phyloP scores from a whole-genome alignment of 2,329 filamentous ascomycete genomes.

The Didymella exigua region DNA sequence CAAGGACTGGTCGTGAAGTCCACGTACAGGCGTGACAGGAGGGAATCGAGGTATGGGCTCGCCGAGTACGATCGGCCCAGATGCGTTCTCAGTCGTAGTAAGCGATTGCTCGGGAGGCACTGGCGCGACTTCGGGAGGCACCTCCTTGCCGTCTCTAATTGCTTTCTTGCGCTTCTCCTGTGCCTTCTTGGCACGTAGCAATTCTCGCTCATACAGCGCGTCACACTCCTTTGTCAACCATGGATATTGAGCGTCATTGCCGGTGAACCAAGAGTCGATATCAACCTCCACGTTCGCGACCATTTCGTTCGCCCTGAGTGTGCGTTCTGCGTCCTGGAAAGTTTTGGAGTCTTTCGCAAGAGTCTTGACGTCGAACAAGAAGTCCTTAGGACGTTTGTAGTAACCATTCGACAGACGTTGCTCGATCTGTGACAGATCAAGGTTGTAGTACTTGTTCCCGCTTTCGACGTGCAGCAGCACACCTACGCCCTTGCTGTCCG shows the following conservation, averaged over 20 bases:
- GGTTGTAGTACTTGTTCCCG: slow-evolving; percentile 90
- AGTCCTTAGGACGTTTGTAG: slow-evolving; percentile 89
- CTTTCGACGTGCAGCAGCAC: slow-evolving; percentile 77
- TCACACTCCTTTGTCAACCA: slow-evolving; percentile 69
- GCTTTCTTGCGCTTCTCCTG: slow-evolving; percentile 59
- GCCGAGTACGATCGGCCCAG: slow-evolving; percentile 62
- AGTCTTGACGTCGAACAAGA: slow-evolving; percentile 82
- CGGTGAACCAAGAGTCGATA: slow-evolving; percentile 75
- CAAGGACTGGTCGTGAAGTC: slow-evolving; percentile 57
- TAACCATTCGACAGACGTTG: slow-evolving; percentile 96
- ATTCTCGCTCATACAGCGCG: slow-evolving; percentile 72
- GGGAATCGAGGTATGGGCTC: slow-evolving; percentile 62
- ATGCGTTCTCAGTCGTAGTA: slow-evolving; percentile 49
- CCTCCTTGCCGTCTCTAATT: slow-evolving; percentile 47
- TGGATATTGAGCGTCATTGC: slow-evolving; percentile 52
- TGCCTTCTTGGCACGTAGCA: slow-evolving; percentile 66
- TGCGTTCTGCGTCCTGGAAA: slow-evolving; percentile 80
- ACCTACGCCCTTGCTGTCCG: slow-evolving; percentile 77
- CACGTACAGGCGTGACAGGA: slow-evolving; percentile 51
- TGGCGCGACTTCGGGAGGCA: slow-evolving; percentile 49
- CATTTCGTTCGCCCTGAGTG: slow-evolving; percentile 88
- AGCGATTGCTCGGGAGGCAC: slow-evolving; percentile 51
- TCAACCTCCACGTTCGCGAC: slow-evolving; percentile 94
- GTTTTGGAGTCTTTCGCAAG: slow-evolving; percentile 84
- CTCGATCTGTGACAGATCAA: slow-evolving; percentile 91